A percentile compares a stretch with the other conserved stretches of the same genome.
phyloP scores from a whole-genome alignment of 2,329 filamentous ascomycete species.

The Cladosporium colombiae region DNA sequence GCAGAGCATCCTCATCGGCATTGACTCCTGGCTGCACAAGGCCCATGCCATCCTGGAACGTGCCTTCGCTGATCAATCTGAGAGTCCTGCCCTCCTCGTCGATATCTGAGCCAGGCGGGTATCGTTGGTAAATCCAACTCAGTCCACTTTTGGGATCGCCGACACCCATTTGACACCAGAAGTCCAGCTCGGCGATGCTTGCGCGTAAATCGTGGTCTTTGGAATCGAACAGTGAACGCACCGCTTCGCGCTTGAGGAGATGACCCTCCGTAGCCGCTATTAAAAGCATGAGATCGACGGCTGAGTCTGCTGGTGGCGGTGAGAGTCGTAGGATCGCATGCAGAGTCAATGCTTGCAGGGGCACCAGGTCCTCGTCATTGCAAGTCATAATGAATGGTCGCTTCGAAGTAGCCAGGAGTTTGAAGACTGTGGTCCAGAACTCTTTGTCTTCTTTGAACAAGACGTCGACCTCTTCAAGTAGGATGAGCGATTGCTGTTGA shows the following conservation, averaged over 20 bases:
- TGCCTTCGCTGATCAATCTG: constrained; percentile 77
- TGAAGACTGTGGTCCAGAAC: constrained; percentile 83
- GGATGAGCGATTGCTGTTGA: constrained; percentile 91
- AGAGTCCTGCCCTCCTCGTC: constrained; percentile 68
- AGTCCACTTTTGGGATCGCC: constrained; percentile 86
- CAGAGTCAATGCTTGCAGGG: constrained; percentile 70
- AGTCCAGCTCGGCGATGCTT: constrained; percentile 80
- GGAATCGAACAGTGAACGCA: constrained; percentile 69
- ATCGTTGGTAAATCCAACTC: constrained; percentile 83
- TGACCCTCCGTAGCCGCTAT: constrained; percentile 90
- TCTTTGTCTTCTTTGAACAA: constrained; percentile 94
- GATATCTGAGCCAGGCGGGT: constrained; percentile 69
- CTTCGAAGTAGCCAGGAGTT: constrained; percentile 79
- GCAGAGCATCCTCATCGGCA: constrained; percentile 63
- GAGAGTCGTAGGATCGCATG: constrained; percentile 81
- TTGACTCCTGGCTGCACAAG: constrained; percentile 52
- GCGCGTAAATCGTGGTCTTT: constrained; percentile 74
- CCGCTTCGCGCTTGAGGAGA: constrained; percentile 65
- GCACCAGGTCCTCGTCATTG: constrained; percentile 84
- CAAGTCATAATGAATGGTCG: constrained; percentile 94
- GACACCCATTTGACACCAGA: constrained; percentile 96
- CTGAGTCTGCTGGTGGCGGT: constrained; percentile 65
- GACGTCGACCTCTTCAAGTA: constrained; percentile 91
- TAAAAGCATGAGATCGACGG: constrained; percentile 77
- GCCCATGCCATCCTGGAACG: constrained; percentile 78